Base-by-base conservation (phyloP, 345 rosid species). In the Draba incana region DNA sequence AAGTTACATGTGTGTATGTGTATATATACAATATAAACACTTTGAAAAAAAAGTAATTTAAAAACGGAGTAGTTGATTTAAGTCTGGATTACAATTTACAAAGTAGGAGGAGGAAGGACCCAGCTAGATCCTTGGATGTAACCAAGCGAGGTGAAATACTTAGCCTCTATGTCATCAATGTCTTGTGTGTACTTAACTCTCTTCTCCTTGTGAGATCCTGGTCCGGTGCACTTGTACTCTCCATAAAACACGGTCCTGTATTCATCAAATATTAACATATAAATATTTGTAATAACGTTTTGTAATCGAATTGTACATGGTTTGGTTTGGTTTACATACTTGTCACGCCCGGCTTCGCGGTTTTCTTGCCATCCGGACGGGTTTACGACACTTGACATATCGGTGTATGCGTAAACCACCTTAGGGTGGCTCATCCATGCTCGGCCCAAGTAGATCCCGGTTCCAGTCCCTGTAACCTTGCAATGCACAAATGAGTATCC, bases 81-180 rank as follows among this genome's bases (percentile, higher is more conserved):
- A 31, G 20, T 66, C 27, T 14, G 52, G 39, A 24, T 70, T 57
- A 81, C 24, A 71, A 3, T 14, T 70, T 57, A 81, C 16, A 69
- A 3, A 5, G 15, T 12, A 0, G 86, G 96, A 66, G 86, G 84
- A 62, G 89, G 92, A 57, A 88, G 92, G 56, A 88, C 38, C 96
- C 96, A 91, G 38, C 44, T 77, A 28, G 85, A 67, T 31, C 82
- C 93, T 2, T 69, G 33, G 37, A 91, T 77, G 63, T 57, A 84
- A 59, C 68, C 76, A 59, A 85, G 84, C 24, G 44, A n/a, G 13
- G 85, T 31, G 75, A 58, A 85, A 5, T 49, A 77, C 47, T 46
- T 30, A 3, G 57, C 87, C 61, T 84, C 72, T 0, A 27, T 64
- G 1, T 46, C 55, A 8, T 64, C 62, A 33, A 88, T 64, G 37